phyloP scores from a whole-genome alignment of 2,329 filamentous ascomycete genomes.

The Cercospora brassicicola region DNA sequence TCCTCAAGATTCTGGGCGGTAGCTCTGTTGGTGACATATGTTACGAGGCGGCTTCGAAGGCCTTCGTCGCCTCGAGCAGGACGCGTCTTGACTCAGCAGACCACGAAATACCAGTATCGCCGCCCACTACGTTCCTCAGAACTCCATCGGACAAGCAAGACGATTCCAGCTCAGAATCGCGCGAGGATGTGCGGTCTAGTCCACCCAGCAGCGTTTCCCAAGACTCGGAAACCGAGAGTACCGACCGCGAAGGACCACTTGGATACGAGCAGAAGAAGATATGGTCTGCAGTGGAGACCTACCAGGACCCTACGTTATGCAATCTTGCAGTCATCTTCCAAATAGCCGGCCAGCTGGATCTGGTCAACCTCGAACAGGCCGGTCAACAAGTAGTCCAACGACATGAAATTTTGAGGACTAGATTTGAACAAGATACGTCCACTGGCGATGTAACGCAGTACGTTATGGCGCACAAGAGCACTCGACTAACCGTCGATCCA shows the following conservation, averaged over 20 bases:
- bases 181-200: constrained; percentile 3
- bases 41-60: constrained; percentile 8
- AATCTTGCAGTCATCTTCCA: constrained; percentile 10
- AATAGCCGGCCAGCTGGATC: constrained; percentile 12
- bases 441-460: constrained; percentile 12
- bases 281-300: constrained; percentile 10
- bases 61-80: constrained; percentile 3
- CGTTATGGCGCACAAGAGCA: constrained; percentile 10
- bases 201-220: constrained; percentile 10
- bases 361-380: constrained; percentile 14
- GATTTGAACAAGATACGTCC: constrained; percentile 5
- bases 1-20: constrained; percentile 16
- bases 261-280: constrained; percentile 7
- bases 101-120: neutral
- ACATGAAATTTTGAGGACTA: constrained; percentile 13
- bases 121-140: constrained; percentile 3
- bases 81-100: neutral
- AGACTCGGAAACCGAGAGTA: neutral
- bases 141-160: constrained; percentile 7
- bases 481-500: neutral
- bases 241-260: constrained; percentile 14
- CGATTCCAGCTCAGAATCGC: constrained; percentile 4
- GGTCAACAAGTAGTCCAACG: constrained; percentile 15
- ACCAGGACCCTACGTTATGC: constrained; percentile 7
- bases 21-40: constrained; percentile 9